Percentiles rank a stretch among this genome's conserved stretches.
Conservation (phyloP, 768 basidiomycete species). For the Lactifluus echinatus region DNA sequence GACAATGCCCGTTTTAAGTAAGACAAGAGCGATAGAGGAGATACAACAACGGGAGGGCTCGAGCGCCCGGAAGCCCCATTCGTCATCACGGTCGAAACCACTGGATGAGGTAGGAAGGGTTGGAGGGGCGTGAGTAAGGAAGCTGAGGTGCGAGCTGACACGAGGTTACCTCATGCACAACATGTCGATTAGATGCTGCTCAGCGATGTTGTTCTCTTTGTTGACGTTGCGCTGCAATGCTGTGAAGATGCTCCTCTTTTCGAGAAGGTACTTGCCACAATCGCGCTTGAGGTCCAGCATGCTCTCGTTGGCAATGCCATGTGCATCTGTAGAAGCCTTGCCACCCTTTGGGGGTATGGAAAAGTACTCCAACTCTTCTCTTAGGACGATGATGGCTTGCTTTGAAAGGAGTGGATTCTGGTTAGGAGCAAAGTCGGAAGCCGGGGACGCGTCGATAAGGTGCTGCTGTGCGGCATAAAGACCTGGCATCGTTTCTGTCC, state of each 20-base stretch:
- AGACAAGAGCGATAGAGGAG: constrained; percentile 93
- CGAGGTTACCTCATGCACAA: constrained; percentile 88
- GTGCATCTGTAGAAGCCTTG: constrained; percentile 56
- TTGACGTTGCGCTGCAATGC: constrained; percentile 98
- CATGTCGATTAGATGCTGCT: constrained; percentile 99
- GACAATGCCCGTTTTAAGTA: constrained; percentile 92
- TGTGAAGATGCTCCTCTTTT: constrained; percentile 89
- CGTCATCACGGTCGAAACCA: constrained; percentile 95
- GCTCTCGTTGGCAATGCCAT: constrained; percentile 70
- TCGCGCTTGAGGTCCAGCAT: constrained; percentile 76
- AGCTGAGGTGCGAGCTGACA: constrained; percentile 14
- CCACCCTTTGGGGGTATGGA: constrained; percentile 77
- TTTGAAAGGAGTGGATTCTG: constrained; percentile 90
- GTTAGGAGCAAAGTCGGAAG: constrained; percentile 51
- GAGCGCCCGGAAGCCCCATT: constrained; percentile 94
- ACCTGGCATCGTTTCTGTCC: constrained; percentile 62
- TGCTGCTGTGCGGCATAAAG: constrained; percentile 73
- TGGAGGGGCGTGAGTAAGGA: constrained; percentile 4
- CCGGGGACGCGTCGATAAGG: constrained; percentile 54
- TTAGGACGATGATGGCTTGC: constrained; percentile 96
- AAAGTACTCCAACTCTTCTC: constrained; percentile 98
- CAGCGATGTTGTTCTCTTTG: constrained; percentile 97
- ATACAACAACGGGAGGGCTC: constrained; percentile 97
- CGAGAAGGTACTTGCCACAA: constrained; percentile 83
- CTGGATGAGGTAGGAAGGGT: constrained; percentile 33